Evolutionary conservation across 352 stramenopile genomes (phyloP), one percentile per base, ranked within the genome.

Genomic region (Paralagenidium karlingii): DNA sequence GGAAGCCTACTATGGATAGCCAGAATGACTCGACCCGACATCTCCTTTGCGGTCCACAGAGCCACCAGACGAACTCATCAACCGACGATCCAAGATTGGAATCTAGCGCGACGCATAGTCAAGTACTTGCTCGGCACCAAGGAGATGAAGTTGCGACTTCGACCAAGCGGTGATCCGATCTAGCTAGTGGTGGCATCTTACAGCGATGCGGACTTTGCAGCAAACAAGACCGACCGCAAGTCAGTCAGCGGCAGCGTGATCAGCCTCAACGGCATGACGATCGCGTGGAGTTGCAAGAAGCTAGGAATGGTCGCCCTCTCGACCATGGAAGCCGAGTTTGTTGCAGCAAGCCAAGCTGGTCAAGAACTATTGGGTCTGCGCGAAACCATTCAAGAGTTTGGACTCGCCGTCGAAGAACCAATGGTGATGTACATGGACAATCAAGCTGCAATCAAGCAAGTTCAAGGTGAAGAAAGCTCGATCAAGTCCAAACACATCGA

Each of bases 1-100:
- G 52, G 53, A 0, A 68, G 47, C 18, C 38, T 65, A 12, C 16
- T 63, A 9, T 66, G 60, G 55, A 15, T 65, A 0, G 21, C 54
- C 1, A 18, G 51, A 0, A 63, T 45, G 34, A 66, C 45, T 0
- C 21, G 55, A 4, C 52, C 59, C 0, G 45, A 60, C 40, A 61
- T 58, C n/a, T 15, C 46, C 1, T 63, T 49, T 31, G 54, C 42
- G 0, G 45, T 66, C 6, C 45, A 66, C 18, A 10, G 29, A 11
- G 52, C 38, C 16, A 55, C 51, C 0, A 22, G 51, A 6, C 37
- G 18, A 1, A 21, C 42, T 3, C 58, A 64, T 27, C 30, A 34
- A 13, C 51, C 45, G 0, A 43, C 28, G 0, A 27, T 33, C 2
- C 9, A 11, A 1, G 44, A 64, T 26, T 57, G 34, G 33, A 32